Conservation (phyloP, 2,329 filamentous ascomycete genomes). For the Fusarium nisikadoi region DNA sequence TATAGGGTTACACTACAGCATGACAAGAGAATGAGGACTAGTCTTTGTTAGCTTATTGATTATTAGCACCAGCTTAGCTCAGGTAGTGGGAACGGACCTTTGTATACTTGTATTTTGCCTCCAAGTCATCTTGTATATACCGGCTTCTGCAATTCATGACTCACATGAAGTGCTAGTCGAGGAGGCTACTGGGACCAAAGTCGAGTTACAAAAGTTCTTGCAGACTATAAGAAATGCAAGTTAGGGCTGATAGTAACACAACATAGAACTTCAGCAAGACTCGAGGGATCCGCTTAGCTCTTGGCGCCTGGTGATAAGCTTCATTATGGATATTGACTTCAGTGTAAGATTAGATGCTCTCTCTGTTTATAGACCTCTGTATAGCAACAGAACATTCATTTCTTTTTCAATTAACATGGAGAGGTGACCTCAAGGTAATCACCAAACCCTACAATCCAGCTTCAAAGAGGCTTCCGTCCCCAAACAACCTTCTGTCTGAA, state of each 20-base stretch:
- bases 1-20: background rate
- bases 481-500: constrained; percentile 11
- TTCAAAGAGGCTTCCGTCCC: background rate
- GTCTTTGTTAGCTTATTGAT: background rate
- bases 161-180: background rate
- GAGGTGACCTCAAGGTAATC: accelerated
- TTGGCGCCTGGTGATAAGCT: background rate
- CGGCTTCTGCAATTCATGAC: accelerated
- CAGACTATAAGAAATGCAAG: background rate
- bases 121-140: background rate
- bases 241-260: too few relatives aligned
- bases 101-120: background rate
- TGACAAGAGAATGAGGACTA: accelerated
- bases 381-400: accelerated
- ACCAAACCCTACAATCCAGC: accelerated
- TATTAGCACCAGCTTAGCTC: background rate
- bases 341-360: too few relatives aligned
- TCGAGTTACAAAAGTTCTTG: too few relatives aligned
- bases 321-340: accelerated
- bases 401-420: background rate
- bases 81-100: too few relatives aligned
- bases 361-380: accelerated
- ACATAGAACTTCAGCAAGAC: background rate
- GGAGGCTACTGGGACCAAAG: background rate
- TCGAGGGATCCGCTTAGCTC: accelerated